phyloP scores from a whole-genome alignment of 805 yeast genomes.

The Ogataea salicorniae region DNA sequence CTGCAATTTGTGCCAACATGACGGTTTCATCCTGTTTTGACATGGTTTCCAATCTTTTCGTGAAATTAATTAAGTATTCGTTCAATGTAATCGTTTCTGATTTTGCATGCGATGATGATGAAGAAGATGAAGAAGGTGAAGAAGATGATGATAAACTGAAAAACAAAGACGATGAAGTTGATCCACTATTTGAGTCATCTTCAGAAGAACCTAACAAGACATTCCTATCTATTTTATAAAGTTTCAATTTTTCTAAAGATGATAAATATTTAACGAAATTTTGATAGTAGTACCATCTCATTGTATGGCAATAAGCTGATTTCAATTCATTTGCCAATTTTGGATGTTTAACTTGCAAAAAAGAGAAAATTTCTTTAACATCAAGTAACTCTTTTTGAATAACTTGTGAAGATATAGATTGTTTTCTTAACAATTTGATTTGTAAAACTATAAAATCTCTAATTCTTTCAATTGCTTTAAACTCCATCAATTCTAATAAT shows the following conservation, averaged over 20 bases:
- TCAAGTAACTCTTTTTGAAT: conserved; percentile 63
- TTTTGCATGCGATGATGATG: background rate
- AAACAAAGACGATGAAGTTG: conserved; percentile 9
- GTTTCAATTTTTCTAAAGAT: conserved; percentile 59
- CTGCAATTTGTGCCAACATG: conserved; percentile 81
- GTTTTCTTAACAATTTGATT: conserved; percentile 64
- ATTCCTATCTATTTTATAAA: conserved; percentile 49
- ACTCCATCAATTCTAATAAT: conserved; percentile 46
- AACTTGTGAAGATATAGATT: conserved; percentile 63
- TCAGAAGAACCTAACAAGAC: conserved; percentile 20
- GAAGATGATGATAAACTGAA: conserved; percentile 4
- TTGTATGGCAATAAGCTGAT: conserved; percentile 79
- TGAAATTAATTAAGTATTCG: conserved; percentile 53
- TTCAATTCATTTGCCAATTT: conserved; percentile 67
- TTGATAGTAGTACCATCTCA: conserved; percentile 87
- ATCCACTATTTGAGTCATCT: conserved; percentile 9
- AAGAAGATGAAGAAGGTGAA: no score
- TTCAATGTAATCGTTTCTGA: conserved; percentile 27
- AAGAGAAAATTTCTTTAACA: conserved; percentile 57
- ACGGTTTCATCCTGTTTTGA: conserved; percentile 51
- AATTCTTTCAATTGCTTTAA: conserved; percentile 68
- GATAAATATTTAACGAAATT: conserved; percentile 73
- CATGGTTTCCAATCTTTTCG: conserved; percentile 56
- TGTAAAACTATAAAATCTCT: conserved; percentile 61
- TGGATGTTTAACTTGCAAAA: conserved; percentile 49